Evolutionary conservation across 306 rosid genomes (phyloP).

Genomic region (Castanea sativa): DNA sequence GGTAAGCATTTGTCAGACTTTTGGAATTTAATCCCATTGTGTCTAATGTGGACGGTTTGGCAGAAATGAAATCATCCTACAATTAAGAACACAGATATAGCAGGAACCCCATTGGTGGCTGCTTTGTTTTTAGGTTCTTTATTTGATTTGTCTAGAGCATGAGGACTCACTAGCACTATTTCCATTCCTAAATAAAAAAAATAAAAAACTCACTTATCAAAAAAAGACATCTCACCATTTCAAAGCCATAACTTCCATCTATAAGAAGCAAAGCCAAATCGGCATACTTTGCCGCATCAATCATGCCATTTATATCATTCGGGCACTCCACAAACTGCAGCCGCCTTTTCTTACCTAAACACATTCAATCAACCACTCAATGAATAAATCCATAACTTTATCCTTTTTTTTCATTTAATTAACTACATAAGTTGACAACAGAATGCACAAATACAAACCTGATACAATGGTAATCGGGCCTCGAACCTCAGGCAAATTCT

Average conservation of each 20-base stretch:
- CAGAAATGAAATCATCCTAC: no score
- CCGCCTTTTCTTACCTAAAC: conserved; percentile 83
- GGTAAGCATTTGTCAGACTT: no score
- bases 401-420: neutral
- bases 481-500: conserved; percentile 74
- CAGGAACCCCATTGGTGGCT: no score
- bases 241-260: conserved; percentile 92
- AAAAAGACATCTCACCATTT: conserved; percentile 63
- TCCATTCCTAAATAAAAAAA: no score
- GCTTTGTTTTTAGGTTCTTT: no score
- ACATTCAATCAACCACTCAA: conserved; percentile 16
- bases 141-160: no score
- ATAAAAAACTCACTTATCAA: no score
- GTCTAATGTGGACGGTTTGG: no score
- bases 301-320: conserved; percentile 87
- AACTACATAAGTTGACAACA: neutral
- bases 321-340: conserved; percentile 95
- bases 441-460: conserved; percentile 41
- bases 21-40: no score
- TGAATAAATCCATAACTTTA: neutral
- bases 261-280: conserved; percentile 92
- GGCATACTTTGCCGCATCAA: conserved; percentile 90
- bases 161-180: no score
- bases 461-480: conserved; percentile 92
- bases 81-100: no score